Base-by-base conservation (phyloP, 164 flowering plant genomes). In the Magnolia kwangsiensis region DNA sequence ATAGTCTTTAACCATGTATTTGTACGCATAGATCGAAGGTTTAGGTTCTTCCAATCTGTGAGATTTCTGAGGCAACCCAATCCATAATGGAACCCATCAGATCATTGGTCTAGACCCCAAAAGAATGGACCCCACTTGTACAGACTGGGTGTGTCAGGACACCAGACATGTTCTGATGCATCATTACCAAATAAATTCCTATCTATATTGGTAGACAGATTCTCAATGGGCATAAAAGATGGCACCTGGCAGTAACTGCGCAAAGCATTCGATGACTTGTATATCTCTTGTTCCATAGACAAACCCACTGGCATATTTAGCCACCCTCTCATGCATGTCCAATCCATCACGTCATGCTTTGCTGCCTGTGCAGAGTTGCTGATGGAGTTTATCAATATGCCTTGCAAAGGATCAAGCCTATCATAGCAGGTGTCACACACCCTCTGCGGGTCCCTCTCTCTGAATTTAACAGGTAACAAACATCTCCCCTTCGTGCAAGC, bases 381-480 rank as follows among this genome's bases (percentile, higher is more conserved):
- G 76, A 90, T 88, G 75, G 88, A 79, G 78, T 90, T 90, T 55
- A 95, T 87, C 73, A 93, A 85, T 51, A 93, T 70, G 16, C 87
- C 86, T 80, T 95, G 98, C 68, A 93, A 81, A 70, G 97, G 97
- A 80, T 95, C 97, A 59, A 95, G 92, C 86, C 93, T 87, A 75
- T 93, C 98, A 84, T 92, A 95, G 85, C 98, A 95, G 69, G 88
- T 73, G 63, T 95, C 97, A 69, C 98, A 95, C 31, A 95, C 97
- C 86, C 98, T 88, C 81, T 92, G 98, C 5, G 99, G 98, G 81
- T 89, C 88, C 75, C 93, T 88, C 81, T 92, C 96, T 85, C 97
- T 85, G 63, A 96, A 96, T 82, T 91, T 96, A 72, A 86, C 86
- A 63, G 99, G 99, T 51, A 96, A 75, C 84, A 96, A 80, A 72